Conservation (phyloP, 345 rosid species). For the Pistacia vera region DNA sequence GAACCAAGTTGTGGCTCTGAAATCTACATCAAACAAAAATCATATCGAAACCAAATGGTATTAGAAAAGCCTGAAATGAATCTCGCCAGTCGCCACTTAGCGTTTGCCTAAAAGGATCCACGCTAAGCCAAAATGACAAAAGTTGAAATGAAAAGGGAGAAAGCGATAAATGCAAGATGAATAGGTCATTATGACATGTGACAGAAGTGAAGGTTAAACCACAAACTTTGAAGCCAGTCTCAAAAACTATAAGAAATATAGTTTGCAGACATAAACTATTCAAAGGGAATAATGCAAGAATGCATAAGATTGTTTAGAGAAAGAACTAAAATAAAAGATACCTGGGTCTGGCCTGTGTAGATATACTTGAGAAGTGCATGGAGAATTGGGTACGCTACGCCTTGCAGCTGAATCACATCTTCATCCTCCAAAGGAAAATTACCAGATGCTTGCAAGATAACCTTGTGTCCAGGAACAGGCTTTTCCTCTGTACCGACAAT, state of each 20-base stretch:
- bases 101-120: neutral
- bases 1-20: slow-evolving; percentile 69
- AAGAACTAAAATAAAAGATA: slow-evolving; percentile 21
- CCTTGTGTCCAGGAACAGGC: slow-evolving; percentile 82
- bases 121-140: neutral
- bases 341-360: slow-evolving; percentile 79
- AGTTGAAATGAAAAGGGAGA: neutral
- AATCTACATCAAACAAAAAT: slow-evolving; percentile 45
- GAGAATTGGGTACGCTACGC: slow-evolving; percentile 56
- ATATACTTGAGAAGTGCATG: slow-evolving; percentile 83
- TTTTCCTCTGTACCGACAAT: slow-evolving; percentile 67
- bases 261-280: neutral
- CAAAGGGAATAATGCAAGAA: neutral
- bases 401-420: slow-evolving; percentile 52
- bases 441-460: slow-evolving; percentile 83
- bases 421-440: slow-evolving; percentile 50
- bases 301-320: slow-evolving; percentile 1
- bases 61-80: neutral
- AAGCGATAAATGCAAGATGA: neutral
- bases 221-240: neutral
- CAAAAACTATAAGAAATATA: neutral
- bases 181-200: neutral
- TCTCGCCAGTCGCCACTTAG: neutral
- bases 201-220: neutral
- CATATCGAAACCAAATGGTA: slow-evolving; percentile 3